phyloP scores from a whole-genome alignment of 2,329 filamentous ascomycete species.

The Botryotinia narcissicola region DNA sequence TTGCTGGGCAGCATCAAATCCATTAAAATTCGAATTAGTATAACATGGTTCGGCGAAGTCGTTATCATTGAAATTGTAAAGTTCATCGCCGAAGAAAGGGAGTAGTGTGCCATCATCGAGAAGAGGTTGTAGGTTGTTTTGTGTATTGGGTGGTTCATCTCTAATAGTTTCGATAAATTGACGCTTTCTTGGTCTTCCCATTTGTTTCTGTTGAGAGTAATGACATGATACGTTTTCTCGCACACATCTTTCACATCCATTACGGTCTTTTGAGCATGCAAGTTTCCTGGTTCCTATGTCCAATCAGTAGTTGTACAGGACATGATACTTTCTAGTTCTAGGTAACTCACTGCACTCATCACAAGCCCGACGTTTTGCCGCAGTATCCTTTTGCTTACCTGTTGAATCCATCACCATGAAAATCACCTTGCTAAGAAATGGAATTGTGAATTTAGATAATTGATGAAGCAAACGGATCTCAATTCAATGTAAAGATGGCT shows the following conservation, averaged over 20 bases:
- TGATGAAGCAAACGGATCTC: background rate
- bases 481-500: background rate
- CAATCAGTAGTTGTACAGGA: slow-evolving; percentile 27
- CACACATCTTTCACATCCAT: slow-evolving; percentile 58
- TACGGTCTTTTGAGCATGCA: slow-evolving; percentile 60
- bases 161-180: slow-evolving; percentile 37
- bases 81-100: slow-evolving; percentile 20
- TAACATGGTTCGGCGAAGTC: slow-evolving; percentile 27
- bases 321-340: background rate
- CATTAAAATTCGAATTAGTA: slow-evolving; percentile 3
- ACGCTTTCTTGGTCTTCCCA: slow-evolving; percentile 63
- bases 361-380: slow-evolving; percentile 58
- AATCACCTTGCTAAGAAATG: background rate
- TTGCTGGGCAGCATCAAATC: background rate
- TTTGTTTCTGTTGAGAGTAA: slow-evolving; percentile 64
- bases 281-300: slow-evolving; percentile 59
- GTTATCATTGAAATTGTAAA: slow-evolving; percentile 21
- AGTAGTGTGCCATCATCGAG: slow-evolving; percentile 25
- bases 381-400: slow-evolving; percentile 21
- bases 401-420: slow-evolving; percentile 24
- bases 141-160: slow-evolving; percentile 22
- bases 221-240: slow-evolving; percentile 56
- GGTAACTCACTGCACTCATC: slow-evolving; percentile 62
- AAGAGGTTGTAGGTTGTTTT: slow-evolving; percentile 10
- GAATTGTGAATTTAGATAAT: background rate